phyloP scores from a whole-genome alignment of 2,329 filamentous ascomycete genomes.

The Monilinia fructicola region DNA sequence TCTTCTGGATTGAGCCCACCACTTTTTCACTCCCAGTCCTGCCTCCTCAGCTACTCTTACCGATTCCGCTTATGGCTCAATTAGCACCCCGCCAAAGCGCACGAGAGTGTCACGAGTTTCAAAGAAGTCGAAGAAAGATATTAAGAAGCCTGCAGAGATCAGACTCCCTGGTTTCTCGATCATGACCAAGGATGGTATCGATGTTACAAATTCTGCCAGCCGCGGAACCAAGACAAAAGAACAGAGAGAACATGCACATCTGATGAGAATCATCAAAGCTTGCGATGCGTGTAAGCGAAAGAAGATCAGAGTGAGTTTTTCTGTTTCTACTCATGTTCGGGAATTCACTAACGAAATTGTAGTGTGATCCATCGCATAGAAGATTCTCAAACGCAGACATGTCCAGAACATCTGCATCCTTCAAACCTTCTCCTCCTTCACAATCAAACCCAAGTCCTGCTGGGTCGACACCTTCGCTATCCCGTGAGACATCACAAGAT shows the following conservation, averaged over 20 bases:
- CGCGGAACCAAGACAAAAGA: conserved; percentile 66
- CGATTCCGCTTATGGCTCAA: conserved; percentile 34
- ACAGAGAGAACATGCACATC: conserved; percentile 64
- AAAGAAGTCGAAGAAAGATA: conserved; percentile 37
- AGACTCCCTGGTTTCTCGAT: conserved; percentile 64
- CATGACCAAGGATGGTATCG: conserved; percentile 61
- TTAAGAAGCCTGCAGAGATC: conserved; percentile 34
- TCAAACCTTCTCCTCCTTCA: conserved; percentile 28
- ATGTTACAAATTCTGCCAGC: conserved; percentile 62
- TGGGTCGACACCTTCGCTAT: conserved; percentile 25
- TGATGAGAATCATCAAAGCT: conserved; percentile 68
- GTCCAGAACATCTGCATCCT: conserved; percentile 32
- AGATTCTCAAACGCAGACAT: conserved; percentile 31
- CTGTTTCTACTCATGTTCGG: not conserved
- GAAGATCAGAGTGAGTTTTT: conserved; percentile 52
- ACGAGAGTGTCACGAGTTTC: conserved; percentile 29
- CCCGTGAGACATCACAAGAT: conserved; percentile 24
- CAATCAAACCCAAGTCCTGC: conserved; percentile 27
- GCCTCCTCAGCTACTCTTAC: conserved; percentile 49
- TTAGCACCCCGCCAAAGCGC: conserved; percentile 32
- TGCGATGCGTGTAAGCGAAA: conserved; percentile 62
- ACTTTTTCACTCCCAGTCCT: conserved; percentile 42
- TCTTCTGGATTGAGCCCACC: conserved; percentile 55
- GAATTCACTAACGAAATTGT: conserved; percentile 25
- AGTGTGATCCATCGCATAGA: conserved; percentile 40